phyloP scores from a whole-genome alignment of 345 rosid species.

The Erodium maritimum region DNA sequence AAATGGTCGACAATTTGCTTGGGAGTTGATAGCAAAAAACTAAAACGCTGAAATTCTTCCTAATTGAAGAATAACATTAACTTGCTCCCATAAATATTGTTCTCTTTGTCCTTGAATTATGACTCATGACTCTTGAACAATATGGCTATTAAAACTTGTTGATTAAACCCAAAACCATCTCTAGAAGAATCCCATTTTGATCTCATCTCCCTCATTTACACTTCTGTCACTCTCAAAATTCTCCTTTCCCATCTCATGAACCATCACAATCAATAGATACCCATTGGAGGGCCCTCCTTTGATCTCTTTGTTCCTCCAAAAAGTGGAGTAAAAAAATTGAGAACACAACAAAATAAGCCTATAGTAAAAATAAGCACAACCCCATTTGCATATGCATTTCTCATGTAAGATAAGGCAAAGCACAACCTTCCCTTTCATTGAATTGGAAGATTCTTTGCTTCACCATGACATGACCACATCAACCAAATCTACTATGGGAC shows the following conservation, averaged over 20 bases:
- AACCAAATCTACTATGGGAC: conserved; percentile 1
- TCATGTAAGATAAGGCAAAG: background rate
- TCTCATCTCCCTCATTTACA: background rate
- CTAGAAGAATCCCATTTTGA: background rate
- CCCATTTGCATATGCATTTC: background rate
- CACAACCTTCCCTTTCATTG: background rate
- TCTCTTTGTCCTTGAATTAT: too few species aligned
- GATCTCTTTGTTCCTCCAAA: conserved; percentile 5
- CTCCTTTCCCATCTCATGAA: conserved; percentile 4
- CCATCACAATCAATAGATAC: conserved; percentile 12
- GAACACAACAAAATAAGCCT: background rate
- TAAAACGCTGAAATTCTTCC: too few species aligned
- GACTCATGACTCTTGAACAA: background rate
- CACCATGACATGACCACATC: conserved; percentile 8
- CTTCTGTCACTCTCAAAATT: background rate
- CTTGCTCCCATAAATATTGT: too few species aligned
- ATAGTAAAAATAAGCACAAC: background rate
- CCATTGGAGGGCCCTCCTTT: conserved; percentile 11
- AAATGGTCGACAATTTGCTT: too few species aligned
- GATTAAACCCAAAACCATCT: background rate
- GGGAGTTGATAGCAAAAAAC: too few species aligned
- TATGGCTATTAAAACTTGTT: background rate
- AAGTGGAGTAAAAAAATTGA: background rate
- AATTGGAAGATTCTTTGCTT: conserved; percentile 10
- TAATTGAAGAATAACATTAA: too few species aligned